Conservation (phyloP, 352 stramenopile species). For the Phytopythium oedochilum region DNA sequence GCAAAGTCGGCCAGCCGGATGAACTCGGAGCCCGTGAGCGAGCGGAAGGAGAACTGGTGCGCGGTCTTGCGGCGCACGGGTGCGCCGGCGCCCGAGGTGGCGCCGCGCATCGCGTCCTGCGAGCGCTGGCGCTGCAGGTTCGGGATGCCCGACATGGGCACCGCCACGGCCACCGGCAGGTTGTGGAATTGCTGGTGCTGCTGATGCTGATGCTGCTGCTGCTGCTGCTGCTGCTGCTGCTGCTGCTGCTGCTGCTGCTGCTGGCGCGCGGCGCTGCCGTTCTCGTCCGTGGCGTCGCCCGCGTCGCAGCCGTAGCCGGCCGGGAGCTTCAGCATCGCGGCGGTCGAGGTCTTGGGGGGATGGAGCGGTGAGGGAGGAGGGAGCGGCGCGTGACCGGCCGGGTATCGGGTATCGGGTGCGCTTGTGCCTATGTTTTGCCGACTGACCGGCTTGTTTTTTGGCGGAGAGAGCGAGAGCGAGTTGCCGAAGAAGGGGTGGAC, state of each 20-base stretch:
- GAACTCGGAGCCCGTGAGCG: slow-evolving; percentile 50
- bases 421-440: neutral
- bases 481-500: neutral
- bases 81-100: neutral
- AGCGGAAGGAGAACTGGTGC: slow-evolving; percentile 76
- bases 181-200: too few species aligned
- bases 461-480: neutral
- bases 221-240: slow-evolving; percentile 24
- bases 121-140: slow-evolving; percentile 26
- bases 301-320: slow-evolving; percentile 27
- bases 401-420: neutral
- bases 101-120: slow-evolving; percentile 3
- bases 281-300: slow-evolving; percentile 15
- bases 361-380: neutral
- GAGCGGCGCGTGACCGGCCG: too few species aligned
- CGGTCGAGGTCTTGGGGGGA: neutral
- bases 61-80: slow-evolving; percentile 43
- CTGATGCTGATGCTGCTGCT: slow-evolving; percentile 5
- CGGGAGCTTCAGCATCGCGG: slow-evolving; percentile 37
- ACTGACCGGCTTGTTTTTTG: neutral
- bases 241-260: slow-evolving; percentile 12
- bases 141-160: slow-evolving; percentile 24
- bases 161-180: slow-evolving; percentile 51
- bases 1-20: slow-evolving; percentile 63
- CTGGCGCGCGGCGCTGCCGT: neutral